Base-by-base conservation (phyloP, 257 asterid species). In the Parsonsia alboflavescens region DNA sequence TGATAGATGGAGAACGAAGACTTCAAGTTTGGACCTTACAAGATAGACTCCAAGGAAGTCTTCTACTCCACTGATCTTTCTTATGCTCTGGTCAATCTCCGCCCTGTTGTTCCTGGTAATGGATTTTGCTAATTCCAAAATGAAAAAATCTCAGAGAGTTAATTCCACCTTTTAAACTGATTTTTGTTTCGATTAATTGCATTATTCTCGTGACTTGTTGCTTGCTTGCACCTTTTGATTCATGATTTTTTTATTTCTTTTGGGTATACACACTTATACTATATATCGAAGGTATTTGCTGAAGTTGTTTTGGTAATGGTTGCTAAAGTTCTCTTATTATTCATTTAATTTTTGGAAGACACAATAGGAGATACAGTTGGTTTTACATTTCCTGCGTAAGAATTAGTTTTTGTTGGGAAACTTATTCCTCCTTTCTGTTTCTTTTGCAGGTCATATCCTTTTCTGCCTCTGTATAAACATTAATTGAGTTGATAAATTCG, bases 391-490 rank as follows among this genome's bases (percentile, higher is more conserved):
- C 39, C 39, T 33, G 1, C 3, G 39, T 33, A 33, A 33, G 39
- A 33, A 33, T 33, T 33, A 33, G 39, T 33, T 33, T 33, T 33
- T 33, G 39, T 33, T 1, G 39, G 39, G 53, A 67, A 3, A 66
- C 52, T 45, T 62, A 16, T 65, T 66, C 76, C 78, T n/a, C 73
- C n/a, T 86, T 59, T 73, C 41, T 65, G 0, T 65, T 30, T 65
- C 28, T 65, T 53, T 82, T 84, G 85, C 98, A 93, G 98, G 98
- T 91, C 96, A 93, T 91, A 93, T 93, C 98, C 98, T 93, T 89
- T 81, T 36, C 52, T 68, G 56, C 74, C 46, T 19, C 48, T 63
- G 39, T 48, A 71, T 74, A 73, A 56, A 66, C 79, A 72, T 45
- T 49, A 62, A 72, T 74, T 76, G 17, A 75, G 41, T 39, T 56